These are phyloP conservation scores for Psidium guajava DNA, from an alignment of 345 rosid genomes.

Conservation along the genomic window DNA sequence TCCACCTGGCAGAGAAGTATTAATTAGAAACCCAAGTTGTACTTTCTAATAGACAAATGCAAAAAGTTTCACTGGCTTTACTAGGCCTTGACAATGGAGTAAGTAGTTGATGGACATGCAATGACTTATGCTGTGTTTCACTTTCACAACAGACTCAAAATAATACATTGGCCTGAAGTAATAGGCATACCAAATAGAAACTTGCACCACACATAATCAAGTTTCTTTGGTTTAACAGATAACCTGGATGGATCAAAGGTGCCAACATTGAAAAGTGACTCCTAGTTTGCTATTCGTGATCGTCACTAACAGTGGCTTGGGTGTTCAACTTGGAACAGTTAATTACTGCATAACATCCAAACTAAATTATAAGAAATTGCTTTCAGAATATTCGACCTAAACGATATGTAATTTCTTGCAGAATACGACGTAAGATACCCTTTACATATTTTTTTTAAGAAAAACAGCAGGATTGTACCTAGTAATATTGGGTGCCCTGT, in stretches of 20 bases:
- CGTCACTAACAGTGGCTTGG: neutral
- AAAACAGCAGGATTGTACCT: neutral
- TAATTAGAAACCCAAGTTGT: neutral
- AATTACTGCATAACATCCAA: neutral
- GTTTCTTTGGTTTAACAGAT: neutral
- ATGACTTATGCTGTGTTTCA: neutral
- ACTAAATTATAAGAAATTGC: neutral
- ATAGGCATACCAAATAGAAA: neutral
- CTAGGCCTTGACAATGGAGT: neutral
- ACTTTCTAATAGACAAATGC: neutral
- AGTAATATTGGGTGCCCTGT: neutral
- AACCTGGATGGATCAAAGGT: neutral
- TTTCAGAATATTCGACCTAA: neutral
- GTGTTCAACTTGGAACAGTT: neutral
- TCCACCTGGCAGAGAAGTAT: neutral
- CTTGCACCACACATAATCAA: neutral
- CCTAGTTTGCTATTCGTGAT: neutral
- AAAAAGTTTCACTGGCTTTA: neutral
- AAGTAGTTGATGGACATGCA: neutral
- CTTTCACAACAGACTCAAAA: neutral
- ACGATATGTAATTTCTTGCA: neutral
- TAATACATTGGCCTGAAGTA: neutral
- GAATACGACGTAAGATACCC: neutral
- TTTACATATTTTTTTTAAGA: neutral
- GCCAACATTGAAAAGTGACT: neutral